Base-by-base conservation (phyloP, 192 early-diverging fungal species). In the Backusella mclennaniae region DNA sequence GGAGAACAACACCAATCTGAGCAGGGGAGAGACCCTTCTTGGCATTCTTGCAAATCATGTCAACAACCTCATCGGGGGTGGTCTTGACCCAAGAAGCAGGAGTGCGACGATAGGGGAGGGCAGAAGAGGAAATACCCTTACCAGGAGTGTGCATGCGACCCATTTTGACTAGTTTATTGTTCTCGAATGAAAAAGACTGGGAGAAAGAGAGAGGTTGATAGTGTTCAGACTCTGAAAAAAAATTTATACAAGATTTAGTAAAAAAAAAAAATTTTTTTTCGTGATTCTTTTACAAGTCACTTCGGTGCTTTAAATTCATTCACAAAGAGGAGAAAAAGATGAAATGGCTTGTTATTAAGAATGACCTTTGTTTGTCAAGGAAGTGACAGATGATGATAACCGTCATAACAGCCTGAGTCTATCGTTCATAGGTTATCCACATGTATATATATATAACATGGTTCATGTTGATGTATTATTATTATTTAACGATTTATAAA, bases 1-100 rank as follows among this genome's bases (percentile, higher is more conserved):
- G 91, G 78, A 99, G 94, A 70, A 93, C 85, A 67, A 95, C 95
- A 93, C 98, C 98, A 85, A 99, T 99, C 89, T 98, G 96, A 76
- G 98, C 98, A 76, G 98, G 98, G 78, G 93, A 91, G 84, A 95
- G 85, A 90, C 98, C 98, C 95, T 99, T 99, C 93, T 97, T 98
- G 84, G 98, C 96, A 77, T 96, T 90, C 93, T 99, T 99, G 93
- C 92, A 95, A 87, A 99, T 98, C 86, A 94, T 93, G 79, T 98
- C 97, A 88, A 95, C 90, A 82, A 99, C 97, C 85, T 98, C 96
- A 84, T 97, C 95, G 74, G 96, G 90, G 70, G 95, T 92, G 86
- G 96, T 95, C 94, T 99, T 99, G 85, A 96, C 89, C 98, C 98
- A 99, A 74, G 95, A 94, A 73, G 98, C 92, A 80, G 97, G 94